phyloP scores from a whole-genome alignment of 2,329 filamentous ascomycete species.

The Talaromyces islandicus region DNA sequence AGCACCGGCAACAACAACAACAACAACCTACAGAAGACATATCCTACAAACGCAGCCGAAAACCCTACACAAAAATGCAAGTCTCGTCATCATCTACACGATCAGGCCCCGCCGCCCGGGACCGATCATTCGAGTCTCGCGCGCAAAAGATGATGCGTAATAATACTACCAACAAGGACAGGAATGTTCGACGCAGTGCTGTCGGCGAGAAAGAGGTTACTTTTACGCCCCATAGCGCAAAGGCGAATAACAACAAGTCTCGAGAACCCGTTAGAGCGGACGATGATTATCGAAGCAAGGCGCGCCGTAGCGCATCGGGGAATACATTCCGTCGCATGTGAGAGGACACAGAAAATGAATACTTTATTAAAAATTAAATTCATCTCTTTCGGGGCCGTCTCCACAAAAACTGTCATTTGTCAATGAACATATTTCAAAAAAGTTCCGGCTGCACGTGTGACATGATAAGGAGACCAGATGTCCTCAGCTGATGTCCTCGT shows the following conservation, averaged over 20 bases:
- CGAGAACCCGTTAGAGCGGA: conserved; percentile 11
- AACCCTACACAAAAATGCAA: conserved; percentile 49
- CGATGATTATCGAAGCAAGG: conserved; percentile 28
- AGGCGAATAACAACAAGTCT: conserved; percentile 18
- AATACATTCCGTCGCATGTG: conserved; percentile 35
- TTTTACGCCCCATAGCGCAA: conserved; percentile 50
- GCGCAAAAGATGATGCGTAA: conserved; percentile 41
- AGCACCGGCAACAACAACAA: too few relatives aligned
- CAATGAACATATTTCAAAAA: not conserved
- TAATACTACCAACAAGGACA: conserved; percentile 23
- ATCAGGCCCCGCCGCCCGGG: conserved; percentile 36
- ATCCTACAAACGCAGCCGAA: conserved; percentile 51
- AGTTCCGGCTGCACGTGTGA: not conserved
- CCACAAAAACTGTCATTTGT: too few relatives aligned
- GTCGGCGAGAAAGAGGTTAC: conserved; percentile 53
- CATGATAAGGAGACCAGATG: not conserved
- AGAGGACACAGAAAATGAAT: too few relatives aligned
- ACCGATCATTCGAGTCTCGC: conserved; percentile 55
- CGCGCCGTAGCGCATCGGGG: conserved; percentile 44
- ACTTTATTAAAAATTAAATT: too few relatives aligned
- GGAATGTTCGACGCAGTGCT: conserved; percentile 21
- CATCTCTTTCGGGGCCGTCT: not conserved
- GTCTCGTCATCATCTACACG: conserved; percentile 46
- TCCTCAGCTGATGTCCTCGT: not conserved
- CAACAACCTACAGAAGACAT: conserved; percentile 44